Evolutionary conservation across 108 stramenopile genomes (phyloP).

Genomic region (Skeletonema grethae): DNA sequence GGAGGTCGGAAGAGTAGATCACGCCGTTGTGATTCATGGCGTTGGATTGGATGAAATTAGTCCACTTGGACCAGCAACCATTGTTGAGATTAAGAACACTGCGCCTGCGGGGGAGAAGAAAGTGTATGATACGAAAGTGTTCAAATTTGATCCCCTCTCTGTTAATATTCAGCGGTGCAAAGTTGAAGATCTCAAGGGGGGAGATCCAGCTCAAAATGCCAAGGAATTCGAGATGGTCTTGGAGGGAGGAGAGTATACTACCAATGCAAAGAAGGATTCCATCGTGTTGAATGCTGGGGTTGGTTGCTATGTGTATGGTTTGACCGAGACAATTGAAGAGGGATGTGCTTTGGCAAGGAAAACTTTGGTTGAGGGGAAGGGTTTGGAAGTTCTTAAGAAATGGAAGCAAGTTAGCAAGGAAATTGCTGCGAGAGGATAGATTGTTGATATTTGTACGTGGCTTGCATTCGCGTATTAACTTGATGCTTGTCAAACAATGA

Average conservation of each 20-base stretch:
- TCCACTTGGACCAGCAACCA: constrained; percentile 92
- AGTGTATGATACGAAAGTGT: constrained; percentile 72
- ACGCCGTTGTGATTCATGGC: constrained; percentile 97
- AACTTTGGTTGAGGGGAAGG: constrained; percentile 82
- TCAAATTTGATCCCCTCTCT: constrained; percentile 86
- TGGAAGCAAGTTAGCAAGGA: constrained; percentile 80
- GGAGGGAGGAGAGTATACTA: constrained; percentile 78
- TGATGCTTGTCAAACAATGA: too few relatives aligned
- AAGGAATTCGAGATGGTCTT: constrained; percentile 87
- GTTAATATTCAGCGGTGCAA: constrained; percentile 89
- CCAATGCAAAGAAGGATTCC: constrained; percentile 93
- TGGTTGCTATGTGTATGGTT: constrained; percentile 96
- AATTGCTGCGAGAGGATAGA: constrained; percentile 53
- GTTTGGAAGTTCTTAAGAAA: constrained; percentile 60
- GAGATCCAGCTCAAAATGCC: constrained; percentile 93
- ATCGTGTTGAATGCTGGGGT: constrained; percentile 97
- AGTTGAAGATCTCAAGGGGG: constrained; percentile 93
- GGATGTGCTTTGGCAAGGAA: constrained; percentile 84
- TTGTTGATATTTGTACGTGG: background rate
- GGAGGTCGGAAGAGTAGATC: constrained; percentile 93
- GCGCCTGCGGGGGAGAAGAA: constrained; percentile 72
- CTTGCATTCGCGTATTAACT: background rate
- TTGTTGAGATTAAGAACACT: constrained; percentile 88
- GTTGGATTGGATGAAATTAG: constrained; percentile 97
- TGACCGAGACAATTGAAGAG: constrained; percentile 84